A percentile compares a stretch with the other conserved stretches of the same genome.
phyloP scores from a whole-genome alignment of 176 grass and related monocot species.

The Melocanna baccifera region DNA sequence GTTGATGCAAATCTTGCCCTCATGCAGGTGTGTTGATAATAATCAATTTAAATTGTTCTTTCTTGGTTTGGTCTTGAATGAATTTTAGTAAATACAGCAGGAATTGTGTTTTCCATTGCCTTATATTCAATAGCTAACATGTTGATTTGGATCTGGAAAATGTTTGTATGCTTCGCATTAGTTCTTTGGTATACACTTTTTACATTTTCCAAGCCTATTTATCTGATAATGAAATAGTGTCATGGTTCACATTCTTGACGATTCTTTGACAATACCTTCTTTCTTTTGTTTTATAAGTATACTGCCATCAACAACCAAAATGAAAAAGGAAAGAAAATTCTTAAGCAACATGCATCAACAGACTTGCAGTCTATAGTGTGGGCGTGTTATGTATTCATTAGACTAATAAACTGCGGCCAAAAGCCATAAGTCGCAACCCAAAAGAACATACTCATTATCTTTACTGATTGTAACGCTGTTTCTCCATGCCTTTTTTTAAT shows the following conservation, averaged over 20 bases:
- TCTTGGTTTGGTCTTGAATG: neutral
- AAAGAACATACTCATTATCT: neutral
- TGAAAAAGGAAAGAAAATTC: neutral
- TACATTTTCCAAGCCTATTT: conserved; percentile 8
- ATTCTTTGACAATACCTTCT: neutral
- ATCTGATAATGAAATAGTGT: neutral
- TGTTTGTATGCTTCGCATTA: neutral
- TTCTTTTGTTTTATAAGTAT: neutral
- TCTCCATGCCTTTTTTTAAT: neutral
- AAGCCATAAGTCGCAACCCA: too few relatives aligned
- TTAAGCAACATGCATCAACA: neutral
- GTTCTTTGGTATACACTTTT: conserved; percentile 6
- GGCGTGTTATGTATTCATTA: neutral
- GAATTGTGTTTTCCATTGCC: conserved; percentile 3
- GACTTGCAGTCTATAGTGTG: neutral
- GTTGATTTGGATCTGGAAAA: conserved; percentile 19
- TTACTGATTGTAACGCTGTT: neutral
- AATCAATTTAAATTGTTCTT: conserved; percentile 17
- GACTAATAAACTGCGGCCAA: too few relatives aligned
- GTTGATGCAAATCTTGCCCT: conserved; percentile 75
- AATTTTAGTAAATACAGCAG: neutral
- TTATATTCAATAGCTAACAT: conserved; percentile 19
- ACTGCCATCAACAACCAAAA: neutral
- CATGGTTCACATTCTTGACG: neutral
- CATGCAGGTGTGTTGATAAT: conserved; percentile 54